These are phyloP conservation scores for Xylaria scruposa DNA, from an alignment of 495 filamentous ascomycete genomes.

Conservation along the genomic window DNA sequence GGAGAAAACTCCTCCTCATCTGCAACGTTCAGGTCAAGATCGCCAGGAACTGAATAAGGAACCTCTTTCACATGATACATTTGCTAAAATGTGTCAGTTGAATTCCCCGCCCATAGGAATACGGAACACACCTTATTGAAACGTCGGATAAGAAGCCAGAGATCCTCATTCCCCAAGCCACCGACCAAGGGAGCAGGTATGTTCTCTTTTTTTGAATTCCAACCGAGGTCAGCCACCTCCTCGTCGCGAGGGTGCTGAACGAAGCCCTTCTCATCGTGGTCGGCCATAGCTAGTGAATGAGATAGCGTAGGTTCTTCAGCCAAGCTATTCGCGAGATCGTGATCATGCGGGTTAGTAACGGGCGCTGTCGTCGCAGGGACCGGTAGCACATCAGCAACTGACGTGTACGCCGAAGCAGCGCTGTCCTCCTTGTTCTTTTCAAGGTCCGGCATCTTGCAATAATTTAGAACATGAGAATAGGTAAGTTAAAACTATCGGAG, in stretches of 20 bases:
- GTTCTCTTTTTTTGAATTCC: conserved; percentile 66
- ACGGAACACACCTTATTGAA: conserved; percentile 74
- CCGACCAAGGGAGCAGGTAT: conserved; percentile 70
- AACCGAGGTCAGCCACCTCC: conserved; percentile 71
- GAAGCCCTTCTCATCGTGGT: conserved; percentile 43
- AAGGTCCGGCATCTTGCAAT: conserved; percentile 5
- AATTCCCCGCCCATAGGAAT: background rate
- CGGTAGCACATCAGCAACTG: conserved; percentile 44
- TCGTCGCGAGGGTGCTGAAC: conserved; percentile 42
- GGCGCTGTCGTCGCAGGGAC: conserved; percentile 42
- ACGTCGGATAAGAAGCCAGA: conserved; percentile 79
- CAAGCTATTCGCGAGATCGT: conserved; percentile 38
- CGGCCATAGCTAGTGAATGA: conserved; percentile 44
- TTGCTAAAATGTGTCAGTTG: conserved; percentile 60
- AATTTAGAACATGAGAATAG: background rate
- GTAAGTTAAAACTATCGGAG: background rate
- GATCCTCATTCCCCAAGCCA: conserved; percentile 79
- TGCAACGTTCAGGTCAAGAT: conserved; percentile 80
- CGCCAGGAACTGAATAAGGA: conserved; percentile 52
- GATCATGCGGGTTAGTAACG: conserved; percentile 30
- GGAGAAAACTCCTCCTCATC: conserved; percentile 87
- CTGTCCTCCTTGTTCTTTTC: conserved; percentile 18
- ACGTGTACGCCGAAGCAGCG: background rate
- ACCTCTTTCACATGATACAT: conserved; percentile 85
- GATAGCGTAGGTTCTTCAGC: conserved; percentile 45